Conservation (phyloP, 2,329 filamentous ascomycete species). For the Apiospora rasikravindrae region DNA sequence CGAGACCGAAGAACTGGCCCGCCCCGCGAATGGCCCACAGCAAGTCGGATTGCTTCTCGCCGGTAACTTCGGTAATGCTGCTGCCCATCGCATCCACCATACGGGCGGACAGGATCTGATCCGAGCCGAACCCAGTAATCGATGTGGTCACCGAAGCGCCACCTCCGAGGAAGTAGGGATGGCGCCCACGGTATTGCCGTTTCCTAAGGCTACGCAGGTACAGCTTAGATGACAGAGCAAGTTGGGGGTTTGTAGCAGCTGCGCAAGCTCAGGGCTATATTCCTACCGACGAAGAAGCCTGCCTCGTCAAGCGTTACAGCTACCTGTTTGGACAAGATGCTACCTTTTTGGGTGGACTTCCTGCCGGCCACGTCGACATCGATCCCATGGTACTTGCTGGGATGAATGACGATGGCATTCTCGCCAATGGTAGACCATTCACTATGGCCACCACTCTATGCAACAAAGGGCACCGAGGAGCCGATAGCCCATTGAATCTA, state of each 20-base stretch:
- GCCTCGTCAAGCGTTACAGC: not conserved
- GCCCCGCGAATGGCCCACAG: conserved; percentile 42
- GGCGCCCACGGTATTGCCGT: conserved; percentile 38
- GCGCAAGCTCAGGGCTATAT: not conserved
- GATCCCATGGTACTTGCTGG: conserved; percentile 22
- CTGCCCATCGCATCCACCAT: conserved; percentile 38
- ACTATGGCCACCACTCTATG: conserved; percentile 26
- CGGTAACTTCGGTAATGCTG: conserved; percentile 32
- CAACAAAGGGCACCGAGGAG: conserved; percentile 24
- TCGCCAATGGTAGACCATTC: conserved; percentile 27
- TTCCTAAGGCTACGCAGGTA: conserved; percentile 31
- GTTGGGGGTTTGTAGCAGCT: too few species aligned
- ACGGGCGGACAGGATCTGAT: conserved; percentile 34
- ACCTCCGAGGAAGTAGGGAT: conserved; percentile 33
- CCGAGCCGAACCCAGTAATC: conserved; percentile 31
- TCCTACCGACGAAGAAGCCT: conserved; percentile 26
- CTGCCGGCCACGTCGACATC: conserved; percentile 37
- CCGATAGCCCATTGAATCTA: conserved; percentile 20
- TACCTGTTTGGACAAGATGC: conserved; percentile 23
- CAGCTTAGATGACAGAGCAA: too few species aligned
- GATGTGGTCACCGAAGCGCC: conserved; percentile 25
- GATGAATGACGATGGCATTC: conserved; percentile 27
- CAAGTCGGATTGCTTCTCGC: conserved; percentile 33
- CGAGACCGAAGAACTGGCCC: conserved; percentile 42
- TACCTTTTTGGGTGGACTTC: conserved; percentile 35